Base-by-base conservation (phyloP, 2,329 filamentous ascomycete genomes). In the Sclerotinia sclerotiorum region DNA sequence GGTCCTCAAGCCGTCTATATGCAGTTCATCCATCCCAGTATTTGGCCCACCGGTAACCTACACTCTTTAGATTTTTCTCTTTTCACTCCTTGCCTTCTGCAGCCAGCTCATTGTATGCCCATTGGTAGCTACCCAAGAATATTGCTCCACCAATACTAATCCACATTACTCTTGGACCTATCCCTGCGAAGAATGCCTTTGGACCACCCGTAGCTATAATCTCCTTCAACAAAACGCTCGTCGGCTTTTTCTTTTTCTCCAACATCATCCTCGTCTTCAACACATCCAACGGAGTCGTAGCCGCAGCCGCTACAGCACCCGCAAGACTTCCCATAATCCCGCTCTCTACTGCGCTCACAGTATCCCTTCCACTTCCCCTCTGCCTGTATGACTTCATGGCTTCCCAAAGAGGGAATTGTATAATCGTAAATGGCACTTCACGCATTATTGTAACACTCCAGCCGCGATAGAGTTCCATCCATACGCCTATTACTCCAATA, bases 371-470 rank as follows among this genome's bases (percentile, higher is more conserved):
- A 60, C 82, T 79, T 69, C 75, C 78, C 52, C 81, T 75, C 55
- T 84, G 79, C 7, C 88, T 84, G 85, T 87, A 92, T 54, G 84
- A 83, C 84, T 97, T 98, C 84, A 98, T 86, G 5, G 85, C 88
- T 81, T 99, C 95, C 95, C 95, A 99, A 71, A 99, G 85, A 57
- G 95, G 95, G 78, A 99, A 99, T 80, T 99, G 95, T 71, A 99
- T 91, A 13, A 97, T 89, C 3, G 96, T 98, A 77, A 99, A 99
- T 5, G 95, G 95, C 70, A 99, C 94, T 83, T 99, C 95, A 69
- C 95, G 88, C 81, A 97, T 90, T 65, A 99, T 89, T 1, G 95
- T 99, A 74, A 98, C 93, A 24, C 88, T 87, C 85, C 93, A 97
- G 1, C 96, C 95, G 48, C 95, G 85, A 80, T 99, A 99, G 68